A percentile compares a stretch with the other conserved stretches of the same genome.
Evolutionary conservation across 2,329 filamentous ascomycete genomes (phyloP).

Genomic region (Paraphaeosphaeria sporulosa): DNA sequence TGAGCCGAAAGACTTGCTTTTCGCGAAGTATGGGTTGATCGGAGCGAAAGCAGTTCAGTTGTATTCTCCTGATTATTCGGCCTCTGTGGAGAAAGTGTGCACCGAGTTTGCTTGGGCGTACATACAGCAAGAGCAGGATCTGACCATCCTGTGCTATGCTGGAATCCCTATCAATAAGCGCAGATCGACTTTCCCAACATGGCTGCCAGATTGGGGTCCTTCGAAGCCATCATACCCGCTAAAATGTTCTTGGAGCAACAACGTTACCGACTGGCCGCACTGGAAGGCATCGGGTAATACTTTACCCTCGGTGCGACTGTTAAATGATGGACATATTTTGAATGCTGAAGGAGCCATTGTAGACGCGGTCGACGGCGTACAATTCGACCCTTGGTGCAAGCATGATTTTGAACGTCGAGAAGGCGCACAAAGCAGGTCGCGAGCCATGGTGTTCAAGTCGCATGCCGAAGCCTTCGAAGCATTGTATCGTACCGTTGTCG

Average conservation of each 20-base stretch:
- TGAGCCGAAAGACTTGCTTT: not conserved
- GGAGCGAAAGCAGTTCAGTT: not conserved
- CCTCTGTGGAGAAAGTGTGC: not conserved
- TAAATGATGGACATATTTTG: not conserved
- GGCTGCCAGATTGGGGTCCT: constrained; percentile 1
- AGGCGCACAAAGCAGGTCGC: not conserved
- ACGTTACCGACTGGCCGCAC: not conserved
- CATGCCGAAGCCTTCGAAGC: not conserved
- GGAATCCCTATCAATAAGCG: not conserved
- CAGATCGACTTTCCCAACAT: not conserved
- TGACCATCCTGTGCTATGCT: not conserved
- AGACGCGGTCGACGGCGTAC: not conserved
- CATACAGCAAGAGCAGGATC: not conserved
- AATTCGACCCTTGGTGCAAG: not conserved
- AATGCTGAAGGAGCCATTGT: not conserved
- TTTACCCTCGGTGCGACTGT: not conserved
- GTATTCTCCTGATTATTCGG: not conserved
- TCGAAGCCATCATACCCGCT: constrained; percentile 1
- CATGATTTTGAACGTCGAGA: not conserved
- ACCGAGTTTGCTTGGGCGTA: not conserved
- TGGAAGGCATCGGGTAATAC: not conserved
- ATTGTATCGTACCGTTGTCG: not conserved
- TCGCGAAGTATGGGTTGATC: not conserved
- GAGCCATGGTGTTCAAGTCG: not conserved
- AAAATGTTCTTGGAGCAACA: not conserved